phyloP scores from a whole-genome alignment of 1,284 basidiomycete genomes.

The Laetiporus sulphureus region DNA sequence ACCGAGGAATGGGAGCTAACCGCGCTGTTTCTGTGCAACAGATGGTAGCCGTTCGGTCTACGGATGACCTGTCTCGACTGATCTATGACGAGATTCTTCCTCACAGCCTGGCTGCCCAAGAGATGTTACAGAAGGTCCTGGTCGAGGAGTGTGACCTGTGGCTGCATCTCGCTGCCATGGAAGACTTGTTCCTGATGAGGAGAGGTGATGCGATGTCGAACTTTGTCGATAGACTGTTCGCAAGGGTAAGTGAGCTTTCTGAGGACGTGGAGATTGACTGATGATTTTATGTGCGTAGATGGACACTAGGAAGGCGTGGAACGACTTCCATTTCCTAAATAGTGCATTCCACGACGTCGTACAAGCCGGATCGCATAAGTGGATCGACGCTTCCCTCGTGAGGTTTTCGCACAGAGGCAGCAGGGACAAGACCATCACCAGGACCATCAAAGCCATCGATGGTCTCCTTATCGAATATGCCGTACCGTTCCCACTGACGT shows the following conservation, averaged over 20 bases:
- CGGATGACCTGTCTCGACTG: constrained; percentile 52
- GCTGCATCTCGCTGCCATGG: constrained; percentile 64
- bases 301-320: constrained; percentile 64
- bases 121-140: constrained; percentile 50
- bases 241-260: constrained; percentile 42
- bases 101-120: constrained; percentile 50
- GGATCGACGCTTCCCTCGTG: constrained; percentile 70
- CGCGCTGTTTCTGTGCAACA: background rate
- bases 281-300: constrained; percentile 41
- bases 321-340: constrained; percentile 81
- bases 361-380: constrained; percentile 39
- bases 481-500: constrained; percentile 76
- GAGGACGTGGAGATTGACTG: background rate
- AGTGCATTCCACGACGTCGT: constrained; percentile 67
- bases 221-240: constrained; percentile 66
- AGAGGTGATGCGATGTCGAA: constrained; percentile 67
- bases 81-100: constrained; percentile 60
- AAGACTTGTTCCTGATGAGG: constrained; percentile 70
- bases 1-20: too few relatives aligned
- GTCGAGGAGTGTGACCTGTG: constrained; percentile 67
- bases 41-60: constrained; percentile 30
- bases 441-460: constrained; percentile 58
- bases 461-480: constrained; percentile 69
- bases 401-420: constrained; percentile 58
- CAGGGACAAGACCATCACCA: constrained; percentile 34